These are phyloP conservation scores for Blastobotrys apis DNA, from an alignment of 1,139 yeast species.

Conservation along the genomic window DNA sequence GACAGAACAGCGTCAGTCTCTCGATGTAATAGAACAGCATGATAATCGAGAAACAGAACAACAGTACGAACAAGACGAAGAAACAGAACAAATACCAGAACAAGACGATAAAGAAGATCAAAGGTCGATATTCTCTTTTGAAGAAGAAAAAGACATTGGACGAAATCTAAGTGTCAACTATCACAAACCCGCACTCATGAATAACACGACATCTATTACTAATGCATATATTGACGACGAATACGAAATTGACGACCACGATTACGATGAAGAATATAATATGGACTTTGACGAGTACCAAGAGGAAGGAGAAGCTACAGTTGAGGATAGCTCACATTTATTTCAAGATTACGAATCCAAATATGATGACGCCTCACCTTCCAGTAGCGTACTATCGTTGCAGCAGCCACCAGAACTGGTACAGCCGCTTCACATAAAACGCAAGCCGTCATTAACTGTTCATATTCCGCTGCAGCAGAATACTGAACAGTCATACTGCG, in stretches of 20 bases:
- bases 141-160: conserved; percentile 24
- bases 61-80: background rate
- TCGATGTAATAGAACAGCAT: background rate
- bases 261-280: conserved; percentile 11
- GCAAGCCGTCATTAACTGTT: conserved; percentile 8
- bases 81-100: background rate
- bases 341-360: conserved; percentile 9
- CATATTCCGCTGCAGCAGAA: conserved; percentile 2
- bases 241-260: conserved; percentile 16
- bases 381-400: too few relatives aligned
- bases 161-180: conserved; percentile 30
- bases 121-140: conserved; percentile 32
- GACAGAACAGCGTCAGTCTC: background rate
- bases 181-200: conserved; percentile 25
- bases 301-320: too few relatives aligned
- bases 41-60: background rate
- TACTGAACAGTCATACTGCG: background rate
- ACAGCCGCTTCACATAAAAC: conserved; percentile 4
- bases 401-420: conserved; percentile 2
- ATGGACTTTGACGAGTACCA: conserved; percentile 15
- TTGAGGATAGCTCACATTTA: conserved; percentile 12
- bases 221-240: conserved; percentile 10
- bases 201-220: conserved; percentile 3
- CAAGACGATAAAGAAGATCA: conserved; percentile 16
- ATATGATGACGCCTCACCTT: background rate